Percentiles rank a stretch among this genome's conserved stretches.
These are phyloP conservation scores for Mycena kentingensis DNA, from an alignment of 768 basidiomycete species.

Conservation along the genomic window DNA sequence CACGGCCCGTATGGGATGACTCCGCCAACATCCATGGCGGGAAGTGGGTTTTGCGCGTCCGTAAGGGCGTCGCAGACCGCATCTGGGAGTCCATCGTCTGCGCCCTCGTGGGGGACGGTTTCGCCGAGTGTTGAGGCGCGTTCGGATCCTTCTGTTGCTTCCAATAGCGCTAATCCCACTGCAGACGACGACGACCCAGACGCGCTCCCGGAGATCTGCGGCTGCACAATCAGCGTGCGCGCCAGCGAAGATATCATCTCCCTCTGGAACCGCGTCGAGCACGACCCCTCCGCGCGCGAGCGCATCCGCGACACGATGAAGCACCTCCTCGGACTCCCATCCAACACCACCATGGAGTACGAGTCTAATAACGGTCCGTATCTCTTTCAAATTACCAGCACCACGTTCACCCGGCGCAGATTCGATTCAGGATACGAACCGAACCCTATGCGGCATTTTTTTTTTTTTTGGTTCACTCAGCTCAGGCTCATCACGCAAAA, in stretches of 20 bases:
- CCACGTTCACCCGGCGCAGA: too few relatives aligned
- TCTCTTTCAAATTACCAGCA: constrained; percentile 5
- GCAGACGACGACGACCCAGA: constrained; percentile 32
- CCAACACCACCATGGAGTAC: constrained; percentile 87
- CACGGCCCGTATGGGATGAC: constrained; percentile 95
- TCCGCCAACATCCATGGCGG: constrained; percentile 85
- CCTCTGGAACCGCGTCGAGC: constrained; percentile 87
- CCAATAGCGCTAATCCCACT: constrained; percentile 73
- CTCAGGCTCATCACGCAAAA: too few relatives aligned
- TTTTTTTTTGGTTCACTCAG: too few relatives aligned
- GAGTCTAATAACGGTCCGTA: constrained; percentile 87
- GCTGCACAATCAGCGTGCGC: constrained; percentile 91
- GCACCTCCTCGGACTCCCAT: constrained; percentile 71
- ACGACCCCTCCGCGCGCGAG: constrained; percentile 73
- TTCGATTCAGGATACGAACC: constrained; percentile 77
- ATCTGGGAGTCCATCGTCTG: constrained; percentile 90
- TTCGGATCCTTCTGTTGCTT: too few relatives aligned
- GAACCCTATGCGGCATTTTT: too few relatives aligned
- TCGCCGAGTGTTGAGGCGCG: constrained; percentile 62
- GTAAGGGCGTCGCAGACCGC: constrained; percentile 87
- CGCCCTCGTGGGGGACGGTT: constrained; percentile 88
- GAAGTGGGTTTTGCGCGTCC: constrained; percentile 93
- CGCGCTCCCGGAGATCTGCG: constrained; percentile 85
- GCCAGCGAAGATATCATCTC: constrained; percentile 93
- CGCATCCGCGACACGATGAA: constrained; percentile 85